A percentile compares a stretch with the other conserved stretches of the same genome.
phyloP scores from a whole-genome alignment of 352 stramenopile species.

The Pythium oligandrum region DNA sequence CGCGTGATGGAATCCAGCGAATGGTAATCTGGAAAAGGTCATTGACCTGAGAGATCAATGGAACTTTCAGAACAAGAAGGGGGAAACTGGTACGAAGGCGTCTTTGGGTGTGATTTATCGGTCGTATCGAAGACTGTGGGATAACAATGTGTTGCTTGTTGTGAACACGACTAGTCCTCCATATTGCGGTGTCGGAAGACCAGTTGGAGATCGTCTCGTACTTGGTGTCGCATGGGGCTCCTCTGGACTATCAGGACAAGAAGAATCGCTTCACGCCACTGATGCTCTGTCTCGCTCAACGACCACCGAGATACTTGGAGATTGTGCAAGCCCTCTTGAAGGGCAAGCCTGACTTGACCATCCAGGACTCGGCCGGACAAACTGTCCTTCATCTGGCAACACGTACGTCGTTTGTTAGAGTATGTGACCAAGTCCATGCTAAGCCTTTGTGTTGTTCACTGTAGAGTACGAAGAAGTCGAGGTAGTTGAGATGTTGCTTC shows the following conservation, averaged over 20 bases:
- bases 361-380: conserved; percentile 59
- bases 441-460: neutral
- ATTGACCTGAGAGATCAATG: conserved; percentile 60
- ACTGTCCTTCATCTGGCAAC: conserved; percentile 59
- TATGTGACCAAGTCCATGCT: no score
- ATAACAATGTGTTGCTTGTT: neutral
- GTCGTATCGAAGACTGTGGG: no score
- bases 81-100: conserved; percentile 47
- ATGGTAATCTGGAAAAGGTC: conserved; percentile 70
- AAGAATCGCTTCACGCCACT: conserved; percentile 72
- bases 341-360: conserved; percentile 56
- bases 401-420: conserved; percentile 25
- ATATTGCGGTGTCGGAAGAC: conserved; percentile 67
- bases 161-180: conserved; percentile 33
- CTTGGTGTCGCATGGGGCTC: conserved; percentile 59
- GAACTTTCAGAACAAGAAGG: conserved; percentile 81
- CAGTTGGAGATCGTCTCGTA: conserved; percentile 69
- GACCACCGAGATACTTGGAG: conserved; percentile 57
- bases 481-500: conserved; percentile 52
- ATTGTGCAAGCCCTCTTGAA: conserved; percentile 66
- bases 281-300: conserved; percentile 71
- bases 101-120: no score
- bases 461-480: conserved; percentile 64
- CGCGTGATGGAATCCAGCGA: conserved; percentile 22
- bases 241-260: conserved; percentile 71